Conservation (phyloP, 2,329 filamentous ascomycete genomes). For the Monosporascus sp. region DNA sequence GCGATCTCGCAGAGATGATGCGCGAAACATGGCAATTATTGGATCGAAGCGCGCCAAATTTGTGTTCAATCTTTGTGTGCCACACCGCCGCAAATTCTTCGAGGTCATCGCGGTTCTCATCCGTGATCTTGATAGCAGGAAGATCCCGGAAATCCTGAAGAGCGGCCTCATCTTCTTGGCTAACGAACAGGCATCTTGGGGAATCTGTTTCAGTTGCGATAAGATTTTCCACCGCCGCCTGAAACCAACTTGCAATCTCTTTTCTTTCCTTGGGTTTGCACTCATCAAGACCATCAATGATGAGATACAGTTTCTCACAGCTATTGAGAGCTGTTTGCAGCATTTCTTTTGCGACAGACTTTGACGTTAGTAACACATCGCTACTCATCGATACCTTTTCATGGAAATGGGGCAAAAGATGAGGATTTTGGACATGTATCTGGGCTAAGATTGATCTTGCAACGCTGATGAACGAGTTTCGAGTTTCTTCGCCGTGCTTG, state of each 20-base stretch:
- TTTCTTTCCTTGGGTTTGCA: constrained; percentile 27
- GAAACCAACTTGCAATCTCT: constrained; percentile 25
- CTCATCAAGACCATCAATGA: constrained; percentile 40
- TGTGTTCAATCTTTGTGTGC: constrained; percentile 16
- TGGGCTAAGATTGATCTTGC: constrained; percentile 30
- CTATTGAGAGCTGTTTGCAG: constrained; percentile 22
- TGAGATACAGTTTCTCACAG: constrained; percentile 24
- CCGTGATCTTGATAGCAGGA: constrained; percentile 17
- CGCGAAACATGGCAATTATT: constrained; percentile 12
- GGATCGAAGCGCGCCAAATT: constrained; percentile 13
- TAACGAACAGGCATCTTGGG: constrained; percentile 28
- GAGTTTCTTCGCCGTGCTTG: constrained; percentile 24
- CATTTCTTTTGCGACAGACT: constrained; percentile 22
- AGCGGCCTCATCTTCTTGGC: constrained; percentile 30
- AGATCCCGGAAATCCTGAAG: constrained; percentile 19
- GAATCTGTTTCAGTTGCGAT: constrained; percentile 5
- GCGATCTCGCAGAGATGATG: constrained; percentile 14
- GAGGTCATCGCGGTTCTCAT: constrained; percentile 28
- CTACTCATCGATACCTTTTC: constrained; percentile 26
- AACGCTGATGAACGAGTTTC: constrained; percentile 27
- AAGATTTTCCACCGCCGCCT: constrained; percentile 5
- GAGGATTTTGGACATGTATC: constrained; percentile 21
- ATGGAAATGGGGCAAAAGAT: constrained; percentile 27
- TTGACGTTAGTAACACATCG: constrained; percentile 21
- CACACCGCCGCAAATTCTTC: constrained; percentile 16